A percentile compares a stretch with the other conserved stretches of the same genome.
phyloP scores from a whole-genome alignment of 805 yeast species.

The Metschnikowia dekortorum region DNA sequence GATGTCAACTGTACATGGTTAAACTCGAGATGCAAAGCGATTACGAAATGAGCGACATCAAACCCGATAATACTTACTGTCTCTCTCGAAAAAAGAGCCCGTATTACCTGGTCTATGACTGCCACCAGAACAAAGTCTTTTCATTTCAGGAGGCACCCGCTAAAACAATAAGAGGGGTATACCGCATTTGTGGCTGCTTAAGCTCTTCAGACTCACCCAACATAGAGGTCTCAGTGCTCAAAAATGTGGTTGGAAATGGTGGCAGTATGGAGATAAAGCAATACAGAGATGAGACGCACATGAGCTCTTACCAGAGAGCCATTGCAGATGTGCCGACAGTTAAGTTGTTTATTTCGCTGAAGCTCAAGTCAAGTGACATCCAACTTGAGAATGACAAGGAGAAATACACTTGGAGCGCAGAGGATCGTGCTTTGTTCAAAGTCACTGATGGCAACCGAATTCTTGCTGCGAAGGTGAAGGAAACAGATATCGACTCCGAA shows the following conservation, averaged over 20 bases:
- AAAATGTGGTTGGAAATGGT: constrained; percentile 18
- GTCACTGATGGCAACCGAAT: constrained; percentile 1
- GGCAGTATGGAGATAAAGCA: constrained; percentile 14
- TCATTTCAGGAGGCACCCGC: not conserved
- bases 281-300: not conserved
- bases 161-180: not conserved
- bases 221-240: not conserved
- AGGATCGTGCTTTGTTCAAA: constrained; percentile 5
- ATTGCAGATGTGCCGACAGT: not conserved
- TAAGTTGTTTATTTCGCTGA: constrained; percentile 6
- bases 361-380: constrained; percentile 8
- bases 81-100: not conserved
- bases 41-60: not conserved
- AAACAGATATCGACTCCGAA: not conserved
- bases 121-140: not conserved
- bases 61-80: not conserved
- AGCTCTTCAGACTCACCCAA: not conserved
- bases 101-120: not conserved
- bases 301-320: constrained; percentile 1
- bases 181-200: not conserved
- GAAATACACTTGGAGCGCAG: constrained; percentile 8
- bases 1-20: not conserved
- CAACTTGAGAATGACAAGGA: constrained; percentile 4
- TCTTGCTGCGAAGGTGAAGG: not conserved
- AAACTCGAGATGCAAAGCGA: not conserved